These are phyloP conservation scores for Periconia digitata DNA, from an alignment of 2,329 filamentous ascomycete genomes.

Conservation along the genomic window DNA sequence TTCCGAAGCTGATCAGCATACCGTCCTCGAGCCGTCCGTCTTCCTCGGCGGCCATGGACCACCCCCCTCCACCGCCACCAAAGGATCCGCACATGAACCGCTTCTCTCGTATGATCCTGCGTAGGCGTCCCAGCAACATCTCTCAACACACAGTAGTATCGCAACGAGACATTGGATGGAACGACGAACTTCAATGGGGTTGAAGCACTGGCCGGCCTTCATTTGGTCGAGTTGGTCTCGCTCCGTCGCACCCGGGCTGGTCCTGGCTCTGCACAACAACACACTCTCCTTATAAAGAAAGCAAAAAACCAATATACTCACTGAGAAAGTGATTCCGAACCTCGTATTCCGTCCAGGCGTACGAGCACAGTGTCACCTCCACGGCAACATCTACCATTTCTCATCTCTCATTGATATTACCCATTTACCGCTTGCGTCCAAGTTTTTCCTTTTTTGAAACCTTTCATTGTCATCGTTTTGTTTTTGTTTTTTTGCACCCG, in stretches of 20 bases:
- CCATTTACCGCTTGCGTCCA: not conserved
- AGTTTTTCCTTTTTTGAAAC: slow-evolving; percentile 7
- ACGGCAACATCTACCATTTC: slow-evolving; percentile 25
- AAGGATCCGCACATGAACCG: slow-evolving; percentile 39
- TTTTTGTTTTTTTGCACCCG: slow-evolving; percentile 8
- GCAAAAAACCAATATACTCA: slow-evolving; percentile 33
- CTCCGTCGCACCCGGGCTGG: slow-evolving; percentile 21
- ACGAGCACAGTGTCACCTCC: slow-evolving; percentile 40
- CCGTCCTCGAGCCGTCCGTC: slow-evolving; percentile 28
- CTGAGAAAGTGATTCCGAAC: slow-evolving; percentile 45
- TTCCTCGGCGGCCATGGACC: slow-evolving; percentile 28
- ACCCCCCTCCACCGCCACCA: slow-evolving; percentile 38
- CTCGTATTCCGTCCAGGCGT: slow-evolving; percentile 23
- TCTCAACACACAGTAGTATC: slow-evolving; percentile 38
- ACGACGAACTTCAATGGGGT: slow-evolving; percentile 40
- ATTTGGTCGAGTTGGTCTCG: slow-evolving; percentile 4
- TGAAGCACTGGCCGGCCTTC: slow-evolving; percentile 12
- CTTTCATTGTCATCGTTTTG: slow-evolving; percentile 17
- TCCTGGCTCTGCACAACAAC: slow-evolving; percentile 19
- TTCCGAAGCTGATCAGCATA: slow-evolving; percentile 40
- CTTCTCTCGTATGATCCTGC: slow-evolving; percentile 39
- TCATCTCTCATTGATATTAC: not conserved
- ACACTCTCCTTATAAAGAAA: slow-evolving; percentile 25
- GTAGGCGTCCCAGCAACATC: slow-evolving; percentile 39
- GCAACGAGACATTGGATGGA: slow-evolving; percentile 38